Evolutionary conservation across 805 yeast genomes (phyloP), one percentile per base, ranked within the genome.

Genomic region (Zygoascus flipseniorum): DNA sequence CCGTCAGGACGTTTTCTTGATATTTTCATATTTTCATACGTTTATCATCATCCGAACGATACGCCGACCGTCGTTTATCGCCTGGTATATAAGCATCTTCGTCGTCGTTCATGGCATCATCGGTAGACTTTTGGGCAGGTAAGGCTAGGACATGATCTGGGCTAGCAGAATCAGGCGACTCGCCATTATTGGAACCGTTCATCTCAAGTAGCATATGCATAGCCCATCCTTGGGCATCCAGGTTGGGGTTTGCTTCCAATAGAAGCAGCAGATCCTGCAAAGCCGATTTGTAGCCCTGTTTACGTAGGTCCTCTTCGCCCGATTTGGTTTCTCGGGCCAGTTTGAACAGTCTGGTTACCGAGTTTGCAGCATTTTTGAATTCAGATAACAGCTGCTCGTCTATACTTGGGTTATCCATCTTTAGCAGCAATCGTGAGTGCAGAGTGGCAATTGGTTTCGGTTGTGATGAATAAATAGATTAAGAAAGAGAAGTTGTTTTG

Each of bases 301-400:
- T 41, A 13, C 63, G 48, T 13, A 58, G 58, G 46, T 52, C 46
- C 11, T 26, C 32, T 9, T 14, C 41, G 11, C 41, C 6, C 18
- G 44, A 42, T n/a, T 59, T 55, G 47, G 55, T 51, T 18, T 62
- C 59, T 13, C 57, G 56, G 18, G 61, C 51, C 37, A 60, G 56
- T 47, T 62, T 63, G 56, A 61, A 63, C 37, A 63, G 58, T 58
- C 60, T 59, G 13, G 66, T 61, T 23, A 63, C 64, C 4, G 65
- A 58, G 41, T 54, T 53, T 14, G 66, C 66, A 6, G 66, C 66
- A 32, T 56, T 54, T 39, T 62, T 62, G 50, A 63, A 63, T 54
- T 63, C 66, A 14, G 45, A 43, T 14, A 58, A 42, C 23, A 61
- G 43, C 19, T 48, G 26, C 31, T 48, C 45, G 6, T 48, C 45